phyloP scores from a whole-genome alignment of 371 early-diverging fungal genomes.

The Parasitella parasitica region DNA sequence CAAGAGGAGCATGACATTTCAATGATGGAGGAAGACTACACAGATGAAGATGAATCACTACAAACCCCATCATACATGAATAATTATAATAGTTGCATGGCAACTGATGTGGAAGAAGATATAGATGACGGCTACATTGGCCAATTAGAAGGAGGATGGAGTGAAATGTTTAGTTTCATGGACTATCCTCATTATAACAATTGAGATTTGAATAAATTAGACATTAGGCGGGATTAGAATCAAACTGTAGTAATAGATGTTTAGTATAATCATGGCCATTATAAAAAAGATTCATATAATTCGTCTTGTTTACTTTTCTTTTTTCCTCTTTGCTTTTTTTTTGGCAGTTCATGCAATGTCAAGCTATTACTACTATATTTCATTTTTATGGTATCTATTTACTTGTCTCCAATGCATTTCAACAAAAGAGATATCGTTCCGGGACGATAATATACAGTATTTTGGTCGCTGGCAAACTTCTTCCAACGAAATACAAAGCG shows the following conservation, averaged over 20 bases:
- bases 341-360: background rate
- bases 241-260: no score
- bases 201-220: no score
- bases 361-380: background rate
- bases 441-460: conserved; percentile 38
- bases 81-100: background rate
- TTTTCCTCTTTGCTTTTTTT: background rate
- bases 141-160: conserved; percentile 14
- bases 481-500: conserved; percentile 25
- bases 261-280: no score
- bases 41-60: conserved; percentile 15
- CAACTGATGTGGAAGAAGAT: background rate
- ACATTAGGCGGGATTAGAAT: background rate
- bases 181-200: background rate
- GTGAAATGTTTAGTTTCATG: conserved; percentile 9
- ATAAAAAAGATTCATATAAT: background rate
- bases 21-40: conserved; percentile 8
- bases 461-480: conserved; percentile 42
- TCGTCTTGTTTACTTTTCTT: no score
- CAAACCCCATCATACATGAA: conserved; percentile 1
- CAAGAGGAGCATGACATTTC: background rate
- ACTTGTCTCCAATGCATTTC: background rate
- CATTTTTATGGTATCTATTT: background rate
- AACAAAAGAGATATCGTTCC: conserved; percentile 12
- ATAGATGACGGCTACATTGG: conserved; percentile 8